Base-by-base conservation (phyloP, 306 rosid genomes). In the Inga leiocalycina region DNA sequence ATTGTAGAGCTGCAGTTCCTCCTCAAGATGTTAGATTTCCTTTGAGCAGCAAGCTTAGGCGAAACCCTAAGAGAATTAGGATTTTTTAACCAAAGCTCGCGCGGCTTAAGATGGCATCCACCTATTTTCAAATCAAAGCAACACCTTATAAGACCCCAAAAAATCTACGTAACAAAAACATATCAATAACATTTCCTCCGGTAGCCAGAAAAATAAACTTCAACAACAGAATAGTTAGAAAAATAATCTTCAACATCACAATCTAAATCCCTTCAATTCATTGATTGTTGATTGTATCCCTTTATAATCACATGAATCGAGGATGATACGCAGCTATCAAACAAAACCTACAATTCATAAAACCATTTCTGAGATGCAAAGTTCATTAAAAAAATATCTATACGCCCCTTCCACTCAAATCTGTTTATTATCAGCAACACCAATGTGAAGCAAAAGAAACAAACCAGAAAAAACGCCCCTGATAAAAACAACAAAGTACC, bases 71-170 rank as follows among this genome's bases (percentile, higher is more conserved):
- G 74, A 9, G 93, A 80, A 84, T 54, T 70, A 32, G 79, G 82
- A 71, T 88, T 91, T 32, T 82, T 68, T 74, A 82, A 85, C 75
- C 84, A 90, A 41, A 84, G 73, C 84, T 89, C 97, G 12, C 84
- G 80, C 61, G 93, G 69, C 85, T 88, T 90, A 54, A 87, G 74
- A 73, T 77, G 84, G 78, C 90, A 89, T 88, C 92, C 95, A 76
- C 92, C 91, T 85, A 85, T n/a, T 52, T 76, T 68, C 14, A 84
- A 80, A 82, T 19, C 54, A 68, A 77, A 66, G 39, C 46, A 64
- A 71, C 17, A n/a, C 24, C 27, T 16, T 2, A 24, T 49, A 66
- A 35, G 14, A 44, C 45, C 41, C 15, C 68, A 41, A 4, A 70
- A 71, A 22, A 76, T 39, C 54, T 57, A 64, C 14, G 70, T 45